Conservation (phyloP, 208 protist genomes). For the Trichomonas vaginalis region DNA sequence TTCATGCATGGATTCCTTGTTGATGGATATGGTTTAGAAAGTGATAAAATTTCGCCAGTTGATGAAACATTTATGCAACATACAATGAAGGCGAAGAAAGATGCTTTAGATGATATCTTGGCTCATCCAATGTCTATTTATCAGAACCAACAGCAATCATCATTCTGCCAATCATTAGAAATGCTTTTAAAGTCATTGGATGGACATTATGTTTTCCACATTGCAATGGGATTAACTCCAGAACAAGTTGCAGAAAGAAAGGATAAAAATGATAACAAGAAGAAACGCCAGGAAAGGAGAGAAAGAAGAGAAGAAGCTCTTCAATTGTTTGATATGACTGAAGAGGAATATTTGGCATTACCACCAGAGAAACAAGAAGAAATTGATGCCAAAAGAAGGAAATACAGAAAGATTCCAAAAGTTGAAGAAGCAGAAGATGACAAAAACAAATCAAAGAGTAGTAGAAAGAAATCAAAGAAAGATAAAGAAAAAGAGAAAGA, state of each 20-base stretch:
- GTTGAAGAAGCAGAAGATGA: not conserved
- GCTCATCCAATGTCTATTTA: not conserved
- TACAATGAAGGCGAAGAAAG: not conserved
- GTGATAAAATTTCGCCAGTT: not conserved
- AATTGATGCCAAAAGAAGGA: not conserved
- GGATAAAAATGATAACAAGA: not conserved
- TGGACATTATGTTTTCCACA: not conserved
- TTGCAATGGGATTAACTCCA: not conserved
- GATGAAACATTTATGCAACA: not conserved
- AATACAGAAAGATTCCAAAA: not conserved
- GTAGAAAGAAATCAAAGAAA: not conserved
- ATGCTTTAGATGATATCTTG: not conserved
- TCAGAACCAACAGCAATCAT: not conserved
- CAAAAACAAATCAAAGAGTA: not conserved
- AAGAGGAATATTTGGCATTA: not conserved
- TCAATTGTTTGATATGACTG: not conserved
- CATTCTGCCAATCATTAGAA: not conserved
- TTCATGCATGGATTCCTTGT: not conserved
- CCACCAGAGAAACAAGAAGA: not conserved
- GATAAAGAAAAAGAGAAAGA: not conserved
- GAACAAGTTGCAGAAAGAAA: not conserved
- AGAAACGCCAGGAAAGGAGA: not conserved
- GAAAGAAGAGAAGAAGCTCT: not conserved
- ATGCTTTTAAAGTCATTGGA: not conserved
- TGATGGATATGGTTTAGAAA: not conserved